These are phyloP conservation scores for Globisporangium cylindrosporum DNA, from an alignment of 352 stramenopile species.

Conservation along the genomic window DNA sequence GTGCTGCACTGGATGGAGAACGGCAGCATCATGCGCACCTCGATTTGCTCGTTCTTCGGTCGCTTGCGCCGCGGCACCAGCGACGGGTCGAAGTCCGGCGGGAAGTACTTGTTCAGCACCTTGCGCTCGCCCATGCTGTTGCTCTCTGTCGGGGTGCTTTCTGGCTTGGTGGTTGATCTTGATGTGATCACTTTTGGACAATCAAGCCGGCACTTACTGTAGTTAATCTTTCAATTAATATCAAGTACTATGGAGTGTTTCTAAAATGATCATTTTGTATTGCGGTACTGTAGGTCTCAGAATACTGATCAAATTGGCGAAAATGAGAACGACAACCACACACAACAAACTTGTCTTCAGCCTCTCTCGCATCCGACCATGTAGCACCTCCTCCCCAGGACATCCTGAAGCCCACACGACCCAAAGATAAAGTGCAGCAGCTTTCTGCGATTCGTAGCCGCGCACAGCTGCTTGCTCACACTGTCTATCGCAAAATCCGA, in stretches of 20 bases:
- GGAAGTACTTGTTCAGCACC: slow-evolving; percentile 99
- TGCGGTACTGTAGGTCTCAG: too few relatives aligned
- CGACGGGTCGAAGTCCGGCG: slow-evolving; percentile 97
- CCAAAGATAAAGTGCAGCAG: background rate
- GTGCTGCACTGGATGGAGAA: slow-evolving; percentile 97
- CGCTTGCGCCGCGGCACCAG: slow-evolving; percentile 93
- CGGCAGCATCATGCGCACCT: slow-evolving; percentile 99
- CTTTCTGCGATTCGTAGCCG: background rate
- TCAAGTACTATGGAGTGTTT: background rate
- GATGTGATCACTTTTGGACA: background rate
- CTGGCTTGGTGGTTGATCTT: background rate
- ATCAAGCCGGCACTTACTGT: background rate
- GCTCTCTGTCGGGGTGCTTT: background rate
- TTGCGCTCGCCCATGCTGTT: slow-evolving; percentile 98
- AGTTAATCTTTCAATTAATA: background rate
- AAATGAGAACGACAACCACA: too few relatives aligned
- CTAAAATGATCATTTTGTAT: too few relatives aligned
- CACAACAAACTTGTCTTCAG: too few relatives aligned
- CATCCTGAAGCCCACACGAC: background rate
- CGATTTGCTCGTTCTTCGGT: slow-evolving; percentile 94
- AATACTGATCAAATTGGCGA: too few relatives aligned
- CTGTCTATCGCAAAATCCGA: background rate
- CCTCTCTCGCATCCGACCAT: too few relatives aligned
- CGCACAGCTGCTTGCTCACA: background rate
- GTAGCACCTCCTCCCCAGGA: too few relatives aligned